A percentile compares a stretch with the other conserved stretches of the same genome.
These are phyloP conservation scores for Candida methanosorbosa DNA, from an alignment of 805 yeast genomes.

Conservation along the genomic window DNA sequence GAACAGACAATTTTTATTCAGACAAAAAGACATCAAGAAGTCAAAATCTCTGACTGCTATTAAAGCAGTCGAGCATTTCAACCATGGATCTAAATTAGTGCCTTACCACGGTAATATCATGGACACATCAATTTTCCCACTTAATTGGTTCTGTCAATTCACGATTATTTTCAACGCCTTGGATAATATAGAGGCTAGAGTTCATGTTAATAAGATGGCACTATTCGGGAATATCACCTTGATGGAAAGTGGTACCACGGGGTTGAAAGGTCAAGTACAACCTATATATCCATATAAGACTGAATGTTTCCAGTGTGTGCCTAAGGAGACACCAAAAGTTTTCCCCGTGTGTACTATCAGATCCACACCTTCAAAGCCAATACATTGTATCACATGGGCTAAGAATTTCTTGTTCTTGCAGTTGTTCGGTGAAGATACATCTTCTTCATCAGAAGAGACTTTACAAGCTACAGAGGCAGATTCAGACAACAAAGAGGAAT, in stretches of 20 bases:
- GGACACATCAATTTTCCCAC: slow-evolving; percentile 62
- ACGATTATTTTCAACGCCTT: slow-evolving; percentile 82
- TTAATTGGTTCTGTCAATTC: slow-evolving; percentile 72
- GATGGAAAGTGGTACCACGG: slow-evolving; percentile 93
- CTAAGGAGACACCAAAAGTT: slow-evolving; percentile 80
- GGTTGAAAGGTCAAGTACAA: slow-evolving; percentile 88
- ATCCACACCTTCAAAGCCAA: slow-evolving; percentile 93
- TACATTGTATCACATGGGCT: slow-evolving; percentile 97
- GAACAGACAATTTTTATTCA: slow-evolving; percentile 87
- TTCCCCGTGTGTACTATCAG: slow-evolving; percentile 96
- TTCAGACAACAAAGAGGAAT: slow-evolving; percentile 55
- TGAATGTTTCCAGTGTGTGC: slow-evolving; percentile 91
- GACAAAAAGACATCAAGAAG: slow-evolving; percentile 82
- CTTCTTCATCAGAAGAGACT: slow-evolving; percentile 1
- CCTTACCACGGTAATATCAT: slow-evolving; percentile 86
- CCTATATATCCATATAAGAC: slow-evolving; percentile 76
- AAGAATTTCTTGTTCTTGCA: slow-evolving; percentile 82
- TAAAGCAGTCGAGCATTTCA: slow-evolving; percentile 70
- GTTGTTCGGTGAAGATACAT: slow-evolving; percentile 51
- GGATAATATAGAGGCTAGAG: slow-evolving; percentile 87
- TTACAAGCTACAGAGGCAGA: slow-evolving; percentile 35
- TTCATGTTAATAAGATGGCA: slow-evolving; percentile 80
- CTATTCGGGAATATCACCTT: slow-evolving; percentile 66
- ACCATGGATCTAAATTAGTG: slow-evolving; percentile 51
- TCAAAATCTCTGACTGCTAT: slow-evolving; percentile 83